These are phyloP conservation scores for Rhodosporidiobolus odoratus DNA, from an alignment of 768 basidiomycete genomes.

Conservation along the genomic window DNA sequence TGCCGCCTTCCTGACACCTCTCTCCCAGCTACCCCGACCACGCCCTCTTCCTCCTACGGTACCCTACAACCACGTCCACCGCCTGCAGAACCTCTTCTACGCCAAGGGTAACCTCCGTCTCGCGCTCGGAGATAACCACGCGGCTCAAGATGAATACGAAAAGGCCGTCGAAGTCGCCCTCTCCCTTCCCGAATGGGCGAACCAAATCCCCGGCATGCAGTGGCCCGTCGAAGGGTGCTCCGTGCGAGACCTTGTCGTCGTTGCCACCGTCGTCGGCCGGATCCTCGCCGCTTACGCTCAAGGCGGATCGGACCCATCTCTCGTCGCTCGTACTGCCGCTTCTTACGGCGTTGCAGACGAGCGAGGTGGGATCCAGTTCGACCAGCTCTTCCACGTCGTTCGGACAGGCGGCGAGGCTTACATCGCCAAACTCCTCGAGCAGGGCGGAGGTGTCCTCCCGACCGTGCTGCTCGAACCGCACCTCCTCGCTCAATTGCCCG, in stretches of 20 bases:
- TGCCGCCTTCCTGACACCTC: slow-evolving; percentile 21
- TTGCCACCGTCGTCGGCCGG: slow-evolving; percentile 18
- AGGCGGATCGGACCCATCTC: slow-evolving; percentile 42
- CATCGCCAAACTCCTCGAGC: slow-evolving; percentile 46
- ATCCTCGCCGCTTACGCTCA: slow-evolving; percentile 24
- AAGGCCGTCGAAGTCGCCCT: slow-evolving; percentile 51
- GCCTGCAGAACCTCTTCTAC: slow-evolving; percentile 53
- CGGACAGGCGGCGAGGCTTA: slow-evolving; percentile 48
- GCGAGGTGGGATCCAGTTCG: slow-evolving; percentile 22
- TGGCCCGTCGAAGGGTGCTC: slow-evolving; percentile 19
- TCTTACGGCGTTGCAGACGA: slow-evolving; percentile 38
- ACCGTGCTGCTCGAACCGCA: slow-evolving; percentile 51
- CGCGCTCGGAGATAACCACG: slow-evolving; percentile 44
- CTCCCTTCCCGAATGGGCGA: slow-evolving; percentile 34
- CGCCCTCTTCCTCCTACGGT: slow-evolving; percentile 37
- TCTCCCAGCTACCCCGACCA: slow-evolving; percentile 11
- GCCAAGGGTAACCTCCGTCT: slow-evolving; percentile 39
- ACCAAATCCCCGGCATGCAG: not conserved
- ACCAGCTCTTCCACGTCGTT: slow-evolving; percentile 42
- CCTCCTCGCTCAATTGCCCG: slow-evolving; percentile 47
- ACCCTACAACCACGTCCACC: slow-evolving; percentile 48
- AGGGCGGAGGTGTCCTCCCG: slow-evolving; percentile 50
- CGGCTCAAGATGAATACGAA: slow-evolving; percentile 48
- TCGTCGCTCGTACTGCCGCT: slow-evolving; percentile 40
- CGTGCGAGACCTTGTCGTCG: slow-evolving; percentile 32